Evolutionary conservation across 805 yeast species (phyloP).

Genomic region (Metschnikowia continentalis): DNA sequence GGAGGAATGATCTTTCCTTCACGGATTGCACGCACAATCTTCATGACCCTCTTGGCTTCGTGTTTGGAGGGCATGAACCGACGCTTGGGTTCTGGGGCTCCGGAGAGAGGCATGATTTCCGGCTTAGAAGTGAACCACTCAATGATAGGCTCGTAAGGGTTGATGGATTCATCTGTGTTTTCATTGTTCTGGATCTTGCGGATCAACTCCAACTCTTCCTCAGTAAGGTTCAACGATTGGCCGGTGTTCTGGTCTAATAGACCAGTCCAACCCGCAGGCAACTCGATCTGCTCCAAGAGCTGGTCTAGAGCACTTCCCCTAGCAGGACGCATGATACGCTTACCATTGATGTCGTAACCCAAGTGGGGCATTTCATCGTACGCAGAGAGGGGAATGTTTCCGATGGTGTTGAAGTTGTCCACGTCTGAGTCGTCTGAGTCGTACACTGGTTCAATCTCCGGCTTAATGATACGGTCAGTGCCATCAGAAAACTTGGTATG

Average conservation of each 20-base stretch:
- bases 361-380: conserved; percentile 97
- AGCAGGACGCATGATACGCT: conserved; percentile 98
- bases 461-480: conserved; percentile 66
- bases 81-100: conserved; percentile 95
- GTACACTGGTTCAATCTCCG: conserved; percentile 92
- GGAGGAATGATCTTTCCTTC: conserved; percentile 92
- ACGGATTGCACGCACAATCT: conserved; percentile 91
- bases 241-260: conserved; percentile 89
- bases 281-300: conserved; percentile 81
- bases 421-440: conserved; percentile 91
- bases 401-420: conserved; percentile 79
- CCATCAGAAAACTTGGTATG: conserved; percentile 71
- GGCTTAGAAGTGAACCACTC: conserved; percentile 91
- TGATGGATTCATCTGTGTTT: conserved; percentile 69
- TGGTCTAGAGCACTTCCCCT: conserved; percentile 92
- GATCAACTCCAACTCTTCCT: conserved; percentile 86
- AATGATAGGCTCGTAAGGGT: conserved; percentile 90
- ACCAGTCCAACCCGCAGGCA: conserved; percentile 99
- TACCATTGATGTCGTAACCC: conserved; percentile 96
- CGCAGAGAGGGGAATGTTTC: conserved; percentile 87
- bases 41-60: conserved; percentile 95
- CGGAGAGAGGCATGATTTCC: conserved; percentile 87
- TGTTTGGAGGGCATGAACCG: conserved; percentile 95
- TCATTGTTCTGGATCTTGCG: conserved; percentile 81
- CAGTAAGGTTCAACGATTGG: conserved; percentile 68